A percentile compares a stretch with the other conserved stretches of the same genome.
phyloP scores from a whole-genome alignment of 2,329 filamentous ascomycete species.

The Talaromyces islandicus region DNA sequence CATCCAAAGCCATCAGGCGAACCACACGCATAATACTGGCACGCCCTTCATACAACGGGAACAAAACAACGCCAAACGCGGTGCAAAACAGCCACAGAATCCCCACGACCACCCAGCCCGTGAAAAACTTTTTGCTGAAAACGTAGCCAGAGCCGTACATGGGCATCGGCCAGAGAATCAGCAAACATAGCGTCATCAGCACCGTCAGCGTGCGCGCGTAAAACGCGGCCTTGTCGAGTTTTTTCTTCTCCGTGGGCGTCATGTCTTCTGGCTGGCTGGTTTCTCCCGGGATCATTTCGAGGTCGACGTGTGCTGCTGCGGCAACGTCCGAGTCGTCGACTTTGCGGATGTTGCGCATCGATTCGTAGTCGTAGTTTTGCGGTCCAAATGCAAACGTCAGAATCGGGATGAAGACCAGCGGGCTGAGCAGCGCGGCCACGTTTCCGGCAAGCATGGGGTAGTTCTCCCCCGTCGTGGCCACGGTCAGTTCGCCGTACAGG shows the following conservation, averaged over 20 bases:
- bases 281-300: conserved; percentile 58
- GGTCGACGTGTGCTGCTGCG: conserved; percentile 56
- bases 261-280: conserved; percentile 19
- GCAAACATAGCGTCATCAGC: conserved; percentile 61
- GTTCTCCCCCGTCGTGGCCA: conserved; percentile 75
- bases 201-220: conserved; percentile 55
- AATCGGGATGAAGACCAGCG: conserved; percentile 66
- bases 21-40: conserved; percentile 58
- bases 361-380: conserved; percentile 79
- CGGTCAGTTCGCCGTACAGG: conserved; percentile 61
- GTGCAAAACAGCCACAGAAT: conserved; percentile 77
- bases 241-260: conserved; percentile 36
- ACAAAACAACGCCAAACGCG: conserved; percentile 68
- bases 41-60: conserved; percentile 74
- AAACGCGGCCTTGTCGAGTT: conserved; percentile 48
- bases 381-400: conserved; percentile 65
- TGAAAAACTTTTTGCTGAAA: conserved; percentile 76
- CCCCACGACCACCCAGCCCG: conserved; percentile 69
- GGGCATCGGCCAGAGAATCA: conserved; percentile 87
- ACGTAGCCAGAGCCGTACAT: conserved; percentile 80
- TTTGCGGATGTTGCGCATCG: conserved; percentile 72
- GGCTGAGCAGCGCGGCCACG: conserved; percentile 72
- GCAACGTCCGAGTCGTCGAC: conserved; percentile 73
- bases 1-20: conserved; percentile 57
- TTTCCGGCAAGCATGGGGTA: conserved; percentile 85